Base-by-base conservation (phyloP, 257 asterid genomes). In the Linaria vulgaris region DNA sequence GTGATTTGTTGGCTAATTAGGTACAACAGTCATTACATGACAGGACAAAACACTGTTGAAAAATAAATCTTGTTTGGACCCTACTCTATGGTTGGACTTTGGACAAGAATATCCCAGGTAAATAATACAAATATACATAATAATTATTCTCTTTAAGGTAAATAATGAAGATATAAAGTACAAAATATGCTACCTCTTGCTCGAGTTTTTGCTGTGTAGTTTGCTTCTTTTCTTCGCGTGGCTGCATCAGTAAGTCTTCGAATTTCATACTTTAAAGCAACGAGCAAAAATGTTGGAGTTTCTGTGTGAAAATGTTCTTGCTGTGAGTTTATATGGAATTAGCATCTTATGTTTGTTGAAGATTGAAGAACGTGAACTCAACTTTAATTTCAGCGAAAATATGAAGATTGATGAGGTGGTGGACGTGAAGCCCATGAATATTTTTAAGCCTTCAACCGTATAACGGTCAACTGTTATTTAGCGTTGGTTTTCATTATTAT, bases 191-290 rank as follows among this genome's bases (percentile, higher is more conserved):
- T 0, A 85, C 98, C 85, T 91, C 91, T 34, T 84, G 69, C 53
- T 86, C 71, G 60, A 88, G 91, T 6, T 71, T 74, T 44, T 69
- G 64, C n/a, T 76, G 63, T 57, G 17, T 67, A 31, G 75, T 69
- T 0, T 69, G 82, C 43, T 72, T 87, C 13, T 78, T n/a, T n/a
- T n/a, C 85, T 41, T 80, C 88, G 8, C 79, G 61, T 9, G 79
- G 90, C 76, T 86, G 91, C 98, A 88, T 91, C 79, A 91, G 62
- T 55, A 88, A 77, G 43, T 88, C 96, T 66, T 91, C 98, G 69
- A 88, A 85, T 88, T 91, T 91, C 98, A 91, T 84, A 62, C 54
- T 75, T 71, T 31, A 56, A 30, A 20, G 15, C 10, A 4, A 3
- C 9, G 10, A 34, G 41, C 11, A 34, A 34, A 34, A 34, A 3